Conservation (phyloP, 768 basidiomycete genomes). For the Auricularia sp. region DNA sequence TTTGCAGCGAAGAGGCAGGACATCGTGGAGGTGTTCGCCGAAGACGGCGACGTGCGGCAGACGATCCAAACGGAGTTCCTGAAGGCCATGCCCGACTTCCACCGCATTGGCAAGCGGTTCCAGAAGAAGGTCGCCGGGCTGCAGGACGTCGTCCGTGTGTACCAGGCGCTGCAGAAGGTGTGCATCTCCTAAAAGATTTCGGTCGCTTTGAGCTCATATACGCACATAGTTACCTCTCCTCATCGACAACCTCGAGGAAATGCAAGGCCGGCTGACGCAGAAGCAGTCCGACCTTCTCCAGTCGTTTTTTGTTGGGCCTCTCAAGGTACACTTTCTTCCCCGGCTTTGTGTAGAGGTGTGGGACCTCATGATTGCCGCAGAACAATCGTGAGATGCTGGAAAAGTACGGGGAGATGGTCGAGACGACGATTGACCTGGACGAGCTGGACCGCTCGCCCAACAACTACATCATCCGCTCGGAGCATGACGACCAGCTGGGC, state of each 20-base stretch:
- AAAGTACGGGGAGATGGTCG: slow-evolving; percentile 89
- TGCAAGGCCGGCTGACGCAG: slow-evolving; percentile 30
- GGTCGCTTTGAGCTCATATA: background rate
- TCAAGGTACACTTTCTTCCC: slow-evolving; percentile 36
- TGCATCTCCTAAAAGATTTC: slow-evolving; percentile 4
- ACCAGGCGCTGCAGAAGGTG: slow-evolving; percentile 86
- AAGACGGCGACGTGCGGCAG: slow-evolving; percentile 62
- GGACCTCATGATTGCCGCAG: slow-evolving; percentile 27
- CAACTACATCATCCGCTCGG: slow-evolving; percentile 85
- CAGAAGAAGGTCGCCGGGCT: slow-evolving; percentile 73
- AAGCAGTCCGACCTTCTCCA: slow-evolving; percentile 49
- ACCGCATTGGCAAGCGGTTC: slow-evolving; percentile 84
- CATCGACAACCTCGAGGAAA: slow-evolving; percentile 48
- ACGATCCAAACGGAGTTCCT: slow-evolving; percentile 78
- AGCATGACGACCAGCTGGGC: slow-evolving; percentile 72
- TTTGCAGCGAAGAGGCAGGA: slow-evolving; percentile 69
- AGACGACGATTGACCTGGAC: slow-evolving; percentile 86
- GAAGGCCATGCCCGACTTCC: slow-evolving; percentile 88
- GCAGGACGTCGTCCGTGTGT: slow-evolving; percentile 92
- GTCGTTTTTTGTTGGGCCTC: slow-evolving; percentile 51
- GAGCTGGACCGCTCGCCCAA: slow-evolving; percentile 61
- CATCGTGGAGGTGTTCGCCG: slow-evolving; percentile 77
- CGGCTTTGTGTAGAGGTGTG: too few relatives aligned
- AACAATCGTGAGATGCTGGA: slow-evolving; percentile 49
- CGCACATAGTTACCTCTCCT: slow-evolving; percentile 59